Evolutionary conservation across 2,329 filamentous ascomycete genomes (phyloP).

Genomic region (Apiospora sp.): DNA sequence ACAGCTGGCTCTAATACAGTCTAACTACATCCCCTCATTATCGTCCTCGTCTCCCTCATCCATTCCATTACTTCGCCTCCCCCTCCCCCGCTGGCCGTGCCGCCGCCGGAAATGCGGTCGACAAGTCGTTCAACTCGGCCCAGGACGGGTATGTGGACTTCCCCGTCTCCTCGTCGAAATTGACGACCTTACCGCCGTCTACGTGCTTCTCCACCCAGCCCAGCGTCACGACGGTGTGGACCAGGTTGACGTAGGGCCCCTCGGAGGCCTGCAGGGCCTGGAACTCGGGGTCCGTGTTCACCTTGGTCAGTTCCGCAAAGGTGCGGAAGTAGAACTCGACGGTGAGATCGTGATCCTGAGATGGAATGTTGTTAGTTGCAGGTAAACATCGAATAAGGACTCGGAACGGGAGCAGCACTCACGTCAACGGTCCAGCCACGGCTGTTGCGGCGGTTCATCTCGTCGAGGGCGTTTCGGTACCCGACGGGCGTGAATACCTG

Average conservation of each 20-base stretch:
- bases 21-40: too few relatives aligned
- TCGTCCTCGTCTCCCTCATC: too few relatives aligned
- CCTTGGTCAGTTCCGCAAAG: constrained; percentile 31
- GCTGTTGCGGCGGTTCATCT: constrained; percentile 20
- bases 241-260: constrained; percentile 30
- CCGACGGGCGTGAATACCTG: constrained; percentile 16
- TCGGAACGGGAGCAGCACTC: too few relatives aligned
- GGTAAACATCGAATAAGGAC: too few relatives aligned
- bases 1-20: too few relatives aligned
- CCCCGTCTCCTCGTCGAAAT: constrained; percentile 28
- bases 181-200: constrained; percentile 32
- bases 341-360: constrained; percentile 28
- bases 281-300: constrained; percentile 32
- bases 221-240: constrained; percentile 28
- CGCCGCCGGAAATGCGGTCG: too few relatives aligned
- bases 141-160: constrained; percentile 24
- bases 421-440: constrained; percentile 18
- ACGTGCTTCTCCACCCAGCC: constrained; percentile 36
- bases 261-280: constrained; percentile 32
- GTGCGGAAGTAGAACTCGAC: constrained; percentile 34
- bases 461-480: constrained; percentile 22
- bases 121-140: constrained; percentile 13
- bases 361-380: too few relatives aligned
- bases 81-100: too few relatives aligned
- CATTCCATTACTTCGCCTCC: too few relatives aligned